A percentile compares a stretch with the other conserved stretches of the same genome.
Evolutionary conservation across 2,329 filamentous ascomycete species (phyloP).

Genomic region (Hyphodiscus sp.): DNA sequence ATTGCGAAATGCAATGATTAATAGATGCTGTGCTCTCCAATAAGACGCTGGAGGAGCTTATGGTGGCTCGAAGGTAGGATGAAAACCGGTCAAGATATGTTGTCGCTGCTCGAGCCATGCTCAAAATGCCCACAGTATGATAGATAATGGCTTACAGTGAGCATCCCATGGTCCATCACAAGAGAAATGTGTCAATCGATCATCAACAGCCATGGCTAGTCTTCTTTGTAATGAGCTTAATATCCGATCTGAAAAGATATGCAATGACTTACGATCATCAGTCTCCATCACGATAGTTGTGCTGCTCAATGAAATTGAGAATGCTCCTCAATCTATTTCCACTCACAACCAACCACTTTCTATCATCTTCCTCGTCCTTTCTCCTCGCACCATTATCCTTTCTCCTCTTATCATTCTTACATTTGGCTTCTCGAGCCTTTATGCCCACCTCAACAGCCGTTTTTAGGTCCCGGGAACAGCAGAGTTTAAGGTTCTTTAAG

Average conservation of each 20-base stretch:
- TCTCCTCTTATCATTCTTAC: constrained; percentile 37
- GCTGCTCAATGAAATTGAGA: constrained; percentile 14
- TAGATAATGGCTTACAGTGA: too few species aligned
- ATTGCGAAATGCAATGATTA: too few species aligned
- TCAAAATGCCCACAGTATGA: too few species aligned
- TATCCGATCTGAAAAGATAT: not conserved
- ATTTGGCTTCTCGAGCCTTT: constrained; percentile 39
- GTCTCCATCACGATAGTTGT: not conserved
- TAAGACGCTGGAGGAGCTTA: too few species aligned
- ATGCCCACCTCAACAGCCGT: constrained; percentile 47
- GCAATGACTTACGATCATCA: constrained; percentile 1
- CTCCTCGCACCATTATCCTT: constrained; percentile 29
- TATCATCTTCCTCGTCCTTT: constrained; percentile 23
- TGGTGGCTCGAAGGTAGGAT: too few species aligned
- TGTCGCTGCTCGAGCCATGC: too few species aligned
- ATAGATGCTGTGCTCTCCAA: too few species aligned
- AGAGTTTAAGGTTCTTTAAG: constrained; percentile 27
- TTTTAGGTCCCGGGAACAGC: constrained; percentile 30
- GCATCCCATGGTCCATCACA: too few species aligned
- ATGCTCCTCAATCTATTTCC: constrained; percentile 29
- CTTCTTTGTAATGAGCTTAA: too few species aligned
- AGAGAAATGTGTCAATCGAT: too few species aligned
- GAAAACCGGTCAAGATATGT: too few species aligned
- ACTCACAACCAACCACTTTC: constrained; percentile 22
- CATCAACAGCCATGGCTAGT: too few species aligned